Conservation (phyloP, 2,329 filamentous ascomycete species). For the Trichoderma breve region DNA sequence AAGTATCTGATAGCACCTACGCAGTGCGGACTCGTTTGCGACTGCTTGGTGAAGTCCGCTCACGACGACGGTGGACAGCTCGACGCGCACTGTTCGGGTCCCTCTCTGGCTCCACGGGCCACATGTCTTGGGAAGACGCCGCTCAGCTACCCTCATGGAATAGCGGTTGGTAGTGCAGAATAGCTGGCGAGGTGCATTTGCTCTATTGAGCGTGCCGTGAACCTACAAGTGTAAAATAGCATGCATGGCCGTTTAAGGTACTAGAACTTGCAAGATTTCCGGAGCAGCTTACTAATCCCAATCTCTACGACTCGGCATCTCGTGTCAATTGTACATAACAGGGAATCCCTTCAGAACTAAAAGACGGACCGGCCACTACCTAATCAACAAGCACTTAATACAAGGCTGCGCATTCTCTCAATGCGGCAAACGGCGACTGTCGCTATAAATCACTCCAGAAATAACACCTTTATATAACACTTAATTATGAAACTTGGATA, state of each 20-base stretch:
- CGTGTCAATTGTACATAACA: too few relatives aligned
- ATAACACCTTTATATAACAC: too few relatives aligned
- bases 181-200: not conserved
- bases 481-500: too few relatives aligned
- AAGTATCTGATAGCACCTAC: not conserved
- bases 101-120: not conserved
- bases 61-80: not conserved
- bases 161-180: not conserved
- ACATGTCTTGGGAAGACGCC: not conserved
- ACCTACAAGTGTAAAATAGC: not conserved
- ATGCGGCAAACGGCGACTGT: too few relatives aligned
- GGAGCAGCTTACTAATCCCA: too few relatives aligned
- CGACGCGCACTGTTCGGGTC: not conserved
- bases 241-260: not conserved
- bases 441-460: too few relatives aligned
- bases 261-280: not conserved
- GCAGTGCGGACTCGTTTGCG: not conserved
- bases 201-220: not conserved
- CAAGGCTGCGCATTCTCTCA: too few relatives aligned
- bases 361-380: too few relatives aligned
- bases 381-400: too few relatives aligned
- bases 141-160: not conserved
- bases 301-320: too few relatives aligned
- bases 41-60: not conserved
- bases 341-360: too few relatives aligned